Evolutionary conservation across 768 basidiomycete species (phyloP), one percentile per base, ranked within the genome.

Genomic region (Mycena venus): DNA sequence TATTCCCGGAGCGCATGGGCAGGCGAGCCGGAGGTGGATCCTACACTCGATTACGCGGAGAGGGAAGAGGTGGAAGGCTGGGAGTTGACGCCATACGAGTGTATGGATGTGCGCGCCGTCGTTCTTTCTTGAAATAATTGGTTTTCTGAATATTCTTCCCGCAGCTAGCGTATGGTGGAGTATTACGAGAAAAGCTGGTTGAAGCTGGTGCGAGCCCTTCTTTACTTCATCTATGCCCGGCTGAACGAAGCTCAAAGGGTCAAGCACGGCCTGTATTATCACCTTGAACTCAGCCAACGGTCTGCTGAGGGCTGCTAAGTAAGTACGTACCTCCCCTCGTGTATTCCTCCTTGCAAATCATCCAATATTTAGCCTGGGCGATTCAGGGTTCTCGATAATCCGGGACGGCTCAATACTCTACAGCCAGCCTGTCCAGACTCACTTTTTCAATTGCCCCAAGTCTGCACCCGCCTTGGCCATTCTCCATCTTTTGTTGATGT

Each of bases 1-100:
- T 88, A 86, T 73, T 85, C 87, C 23, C 84, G 83, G 75, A 81
- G 79, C n/a, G 87, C 87, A 12, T 91, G 90, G 90, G 84, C 87
- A 0, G 90, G 89, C n/a, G 90, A 90, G 74, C 90, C 89, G 7
- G 90, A 91, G 73, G 84, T 85, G 9, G 89, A 90, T 66, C 87
- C 90, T 4, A 23, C 88, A 15, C 86, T 89, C 67, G 87, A 88
- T 23, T 86, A 89, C 62, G 86, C 87, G 55, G 86, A 84, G 36
- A 80, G 80, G 14, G 83, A 87, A 64, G 79, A 82, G 23, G 82
- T 86, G 3, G 88, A 86, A 47, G 90, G 90, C 9, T 85, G 86
- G 85, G 90, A 90, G 78, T 73, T 89, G 29, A 84, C 84, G 61
- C 84, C 79, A 31, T 78, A 70, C 29, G 84, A 86, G 11, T 38